Conservation (phyloP, 768 basidiomycete species). For the Pleurotus ostreatus region DNA sequence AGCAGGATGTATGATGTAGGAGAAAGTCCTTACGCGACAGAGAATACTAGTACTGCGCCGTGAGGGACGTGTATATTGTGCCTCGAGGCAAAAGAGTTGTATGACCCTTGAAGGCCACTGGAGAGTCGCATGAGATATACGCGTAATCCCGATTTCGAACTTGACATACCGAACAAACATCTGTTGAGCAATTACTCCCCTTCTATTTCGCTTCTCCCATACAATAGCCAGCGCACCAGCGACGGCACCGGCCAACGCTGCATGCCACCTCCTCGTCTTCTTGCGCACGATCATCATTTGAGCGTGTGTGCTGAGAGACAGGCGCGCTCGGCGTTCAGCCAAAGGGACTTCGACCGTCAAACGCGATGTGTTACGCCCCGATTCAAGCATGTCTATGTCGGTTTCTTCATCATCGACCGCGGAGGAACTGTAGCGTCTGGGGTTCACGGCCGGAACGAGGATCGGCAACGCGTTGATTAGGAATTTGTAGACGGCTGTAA, state of each 20-base stretch:
- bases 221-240: constrained; percentile 71
- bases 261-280: constrained; percentile 72
- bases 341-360: constrained; percentile 20
- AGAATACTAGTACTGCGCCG: constrained; percentile 81
- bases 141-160: not conserved
- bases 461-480: constrained; percentile 77
- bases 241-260: constrained; percentile 71
- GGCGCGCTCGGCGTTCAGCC: constrained; percentile 38
- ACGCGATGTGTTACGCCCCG: constrained; percentile 8
- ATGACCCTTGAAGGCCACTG: constrained; percentile 88
- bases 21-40: constrained; percentile 50
- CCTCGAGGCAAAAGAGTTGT: constrained; percentile 71
- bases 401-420: constrained; percentile 25
- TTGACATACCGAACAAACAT: constrained; percentile 75
- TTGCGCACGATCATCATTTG: constrained; percentile 63
- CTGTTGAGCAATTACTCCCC: constrained; percentile 77
- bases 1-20: not conserved
- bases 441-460: constrained; percentile 41
- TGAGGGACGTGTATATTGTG: constrained; percentile 71
- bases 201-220: constrained; percentile 67
- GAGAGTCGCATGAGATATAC: not conserved
- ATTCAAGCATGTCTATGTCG: constrained; percentile 25
- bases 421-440: constrained; percentile 21
- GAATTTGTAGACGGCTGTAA: constrained; percentile 75
- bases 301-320: constrained; percentile 60